Evolutionary conservation across 768 basidiomycete genomes (phyloP).

Genomic region (Galerina marginata): DNA sequence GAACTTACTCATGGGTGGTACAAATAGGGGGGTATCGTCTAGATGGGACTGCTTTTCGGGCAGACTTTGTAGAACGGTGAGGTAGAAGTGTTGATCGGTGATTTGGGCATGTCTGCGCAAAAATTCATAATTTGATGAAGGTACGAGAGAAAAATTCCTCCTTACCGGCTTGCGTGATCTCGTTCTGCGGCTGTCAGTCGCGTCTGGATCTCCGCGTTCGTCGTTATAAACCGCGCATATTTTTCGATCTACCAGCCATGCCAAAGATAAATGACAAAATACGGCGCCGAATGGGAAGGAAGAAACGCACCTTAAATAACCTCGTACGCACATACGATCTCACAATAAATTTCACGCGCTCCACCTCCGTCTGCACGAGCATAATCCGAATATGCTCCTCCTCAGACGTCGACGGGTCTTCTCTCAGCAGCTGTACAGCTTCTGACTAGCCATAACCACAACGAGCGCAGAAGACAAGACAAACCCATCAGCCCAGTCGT

Average conservation of each 20-base stretch:
- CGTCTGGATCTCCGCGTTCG: conserved; percentile 73
- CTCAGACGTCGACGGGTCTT: conserved; percentile 84
- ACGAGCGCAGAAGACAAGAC: background rate
- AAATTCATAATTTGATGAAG: background rate
- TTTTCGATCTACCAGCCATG: conserved; percentile 76
- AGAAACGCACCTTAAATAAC: conserved; percentile 72
- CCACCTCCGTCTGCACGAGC: conserved; percentile 93
- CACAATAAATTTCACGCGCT: conserved; percentile 91
- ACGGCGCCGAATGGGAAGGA: background rate
- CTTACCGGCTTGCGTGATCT: conserved; percentile 76
- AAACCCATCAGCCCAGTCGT: too few species aligned
- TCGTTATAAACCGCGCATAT: conserved; percentile 79
- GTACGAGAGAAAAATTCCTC: background rate
- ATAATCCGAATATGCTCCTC: conserved; percentile 94
- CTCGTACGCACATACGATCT: conserved; percentile 88
- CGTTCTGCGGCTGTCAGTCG: conserved; percentile 84
- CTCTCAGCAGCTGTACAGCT: conserved; percentile 74
- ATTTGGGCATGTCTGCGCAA: conserved; percentile 70
- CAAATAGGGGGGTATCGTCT: conserved; percentile 74
- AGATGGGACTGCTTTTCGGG: conserved; percentile 79
- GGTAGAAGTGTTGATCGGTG: conserved; percentile 76
- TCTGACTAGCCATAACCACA: conserved; percentile 59
- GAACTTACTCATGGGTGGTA: conserved; percentile 75
- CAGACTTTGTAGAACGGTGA: conserved; percentile 82
- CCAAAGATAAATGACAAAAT: background rate